Evolutionary conservation across 257 asterid genomes (phyloP).

Genomic region (Gentiana dahurica): DNA sequence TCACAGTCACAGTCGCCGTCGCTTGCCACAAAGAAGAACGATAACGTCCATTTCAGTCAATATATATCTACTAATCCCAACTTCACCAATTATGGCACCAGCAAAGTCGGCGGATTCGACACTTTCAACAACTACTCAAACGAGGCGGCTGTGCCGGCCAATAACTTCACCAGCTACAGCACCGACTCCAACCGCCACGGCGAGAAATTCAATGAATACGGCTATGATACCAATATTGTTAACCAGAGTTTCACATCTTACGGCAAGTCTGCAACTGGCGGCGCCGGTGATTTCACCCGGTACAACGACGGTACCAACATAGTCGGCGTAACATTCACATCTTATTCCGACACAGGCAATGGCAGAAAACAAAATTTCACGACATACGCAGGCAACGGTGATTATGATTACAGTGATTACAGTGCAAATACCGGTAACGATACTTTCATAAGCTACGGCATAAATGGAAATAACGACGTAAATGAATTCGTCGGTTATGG

Average conservation of each 20-base stretch:
- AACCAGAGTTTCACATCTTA: constrained; percentile 67
- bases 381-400: constrained; percentile 23
- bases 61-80: constrained; percentile 24
- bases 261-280: constrained; percentile 52
- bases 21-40: constrained; percentile 35
- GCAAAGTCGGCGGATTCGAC: constrained; percentile 37
- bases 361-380: constrained; percentile 47
- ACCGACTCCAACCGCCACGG: constrained; percentile 44
- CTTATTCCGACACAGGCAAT: constrained; percentile 51
- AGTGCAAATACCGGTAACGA: constrained; percentile 53
- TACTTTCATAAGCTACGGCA: constrained; percentile 54
- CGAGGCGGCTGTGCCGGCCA: constrained; percentile 19
- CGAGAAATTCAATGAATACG: constrained; percentile 50
- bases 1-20: constrained; percentile 40
- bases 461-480: constrained; percentile 54
- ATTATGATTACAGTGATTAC: too few species aligned
- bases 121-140: constrained; percentile 47
- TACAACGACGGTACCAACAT: constrained; percentile 29
- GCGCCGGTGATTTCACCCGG: constrained; percentile 40
- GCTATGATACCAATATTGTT: constrained; percentile 28
- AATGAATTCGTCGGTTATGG: constrained; percentile 56
- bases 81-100: constrained; percentile 69
- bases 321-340: constrained; percentile 44
- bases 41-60: constrained; percentile 30
- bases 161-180: constrained; percentile 68